Evolutionary conservation across 768 basidiomycete genomes (phyloP).

Genomic region (Tricholoma bakamatsutake): DNA sequence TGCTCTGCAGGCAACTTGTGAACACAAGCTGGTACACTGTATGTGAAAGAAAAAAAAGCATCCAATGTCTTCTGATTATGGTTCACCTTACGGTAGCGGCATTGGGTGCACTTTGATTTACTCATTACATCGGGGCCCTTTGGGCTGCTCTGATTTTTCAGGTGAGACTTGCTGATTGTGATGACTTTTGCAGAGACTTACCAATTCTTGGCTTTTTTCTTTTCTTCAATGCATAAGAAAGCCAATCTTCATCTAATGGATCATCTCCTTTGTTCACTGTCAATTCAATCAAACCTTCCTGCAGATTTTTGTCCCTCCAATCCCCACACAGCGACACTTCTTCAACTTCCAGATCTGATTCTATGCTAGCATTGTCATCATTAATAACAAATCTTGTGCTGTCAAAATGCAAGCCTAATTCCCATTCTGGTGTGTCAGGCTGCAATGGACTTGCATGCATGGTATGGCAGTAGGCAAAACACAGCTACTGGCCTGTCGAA

Average conservation of each 20-base stretch:
- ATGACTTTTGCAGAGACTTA: not conserved
- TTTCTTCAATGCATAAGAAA: conserved; percentile 2
- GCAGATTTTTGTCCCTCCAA: not conserved
- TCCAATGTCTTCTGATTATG: not conserved
- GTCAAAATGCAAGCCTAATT: not conserved
- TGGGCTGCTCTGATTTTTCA: not conserved
- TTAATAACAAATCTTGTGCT: not conserved
- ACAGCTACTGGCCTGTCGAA: no score
- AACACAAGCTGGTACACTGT: not conserved
- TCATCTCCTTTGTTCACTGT: no score
- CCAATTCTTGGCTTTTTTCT: not conserved
- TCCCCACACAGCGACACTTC: not conserved
- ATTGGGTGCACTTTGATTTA: not conserved
- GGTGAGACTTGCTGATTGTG: not conserved
- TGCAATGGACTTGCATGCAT: no score
- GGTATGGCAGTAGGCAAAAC: no score
- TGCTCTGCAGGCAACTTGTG: not conserved
- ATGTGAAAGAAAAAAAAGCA: not conserved
- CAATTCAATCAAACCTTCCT: not conserved
- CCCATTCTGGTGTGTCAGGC: no score
- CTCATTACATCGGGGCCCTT: not conserved
- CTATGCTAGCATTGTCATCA: no score
- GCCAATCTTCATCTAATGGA: conserved; percentile 8
- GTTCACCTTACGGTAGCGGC: not conserved
- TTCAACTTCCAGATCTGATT: conserved; percentile 2